phyloP scores from a whole-genome alignment of 2,329 filamentous ascomycete genomes.

The Diaporthe vexans region DNA sequence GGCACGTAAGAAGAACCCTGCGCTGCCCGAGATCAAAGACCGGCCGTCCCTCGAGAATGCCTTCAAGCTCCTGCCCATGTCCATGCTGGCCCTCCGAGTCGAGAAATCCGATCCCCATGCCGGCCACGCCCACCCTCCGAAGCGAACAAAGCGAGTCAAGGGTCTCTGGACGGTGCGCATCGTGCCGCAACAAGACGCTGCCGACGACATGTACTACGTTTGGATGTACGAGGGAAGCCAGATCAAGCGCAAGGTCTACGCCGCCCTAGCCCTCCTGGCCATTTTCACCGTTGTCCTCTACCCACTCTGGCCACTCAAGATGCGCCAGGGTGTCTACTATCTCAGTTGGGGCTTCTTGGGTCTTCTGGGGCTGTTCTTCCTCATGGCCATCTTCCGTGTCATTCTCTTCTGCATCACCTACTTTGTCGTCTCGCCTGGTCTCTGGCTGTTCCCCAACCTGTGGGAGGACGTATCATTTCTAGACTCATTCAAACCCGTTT shows the following conservation, averaged over 20 bases:
- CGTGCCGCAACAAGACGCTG: constrained; percentile 93
- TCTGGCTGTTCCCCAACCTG: constrained; percentile 98
- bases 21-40: constrained; percentile 89
- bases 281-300: constrained; percentile 95
- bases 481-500: constrained; percentile 94
- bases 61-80: constrained; percentile 95
- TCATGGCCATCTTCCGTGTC: constrained; percentile 96
- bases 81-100: constrained; percentile 92
- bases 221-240: constrained; percentile 97
- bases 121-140: constrained; percentile 78
- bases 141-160: constrained; percentile 90
- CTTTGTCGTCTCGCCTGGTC: constrained; percentile 84
- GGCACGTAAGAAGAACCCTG: constrained; percentile 88
- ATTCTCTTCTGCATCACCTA: constrained; percentile 96
- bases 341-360: constrained; percentile 94
- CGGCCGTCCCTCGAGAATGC: constrained; percentile 90
- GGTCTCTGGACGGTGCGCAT: constrained; percentile 96
- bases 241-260: constrained; percentile 94
- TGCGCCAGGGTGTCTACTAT: constrained; percentile 97
- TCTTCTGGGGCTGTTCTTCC: constrained; percentile 92
- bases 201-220: constrained; percentile 91
- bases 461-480: constrained; percentile 99
- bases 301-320: constrained; percentile 92
- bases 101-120: constrained; percentile 84
- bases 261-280: constrained; percentile 81